Percentiles rank a stretch among this genome's conserved stretches.
phyloP scores from a whole-genome alignment of 2,329 filamentous ascomycete species.

The Colletotrichum brevisporum region DNA sequence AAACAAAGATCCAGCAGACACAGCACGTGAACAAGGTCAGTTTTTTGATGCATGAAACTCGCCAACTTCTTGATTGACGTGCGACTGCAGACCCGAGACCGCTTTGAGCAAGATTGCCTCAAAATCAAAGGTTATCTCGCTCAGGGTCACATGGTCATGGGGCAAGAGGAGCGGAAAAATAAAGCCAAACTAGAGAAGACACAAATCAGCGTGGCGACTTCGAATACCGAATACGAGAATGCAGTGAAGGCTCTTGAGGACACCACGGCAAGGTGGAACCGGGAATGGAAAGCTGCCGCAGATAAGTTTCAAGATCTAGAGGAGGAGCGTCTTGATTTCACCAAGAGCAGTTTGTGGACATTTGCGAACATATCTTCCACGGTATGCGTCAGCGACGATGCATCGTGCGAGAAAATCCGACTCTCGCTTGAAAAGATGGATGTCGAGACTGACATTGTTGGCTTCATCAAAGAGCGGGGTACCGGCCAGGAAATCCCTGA shows the following conservation, averaged over 20 bases:
- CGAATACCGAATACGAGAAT: constrained; percentile 93
- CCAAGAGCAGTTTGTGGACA: constrained; percentile 97
- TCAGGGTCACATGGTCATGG: constrained; percentile 99
- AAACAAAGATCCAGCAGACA: constrained; percentile 93
- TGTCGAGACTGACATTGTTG: constrained; percentile 92
- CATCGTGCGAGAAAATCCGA: constrained; percentile 95
- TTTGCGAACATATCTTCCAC: constrained; percentile 98
- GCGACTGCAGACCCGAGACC: constrained; percentile 79
- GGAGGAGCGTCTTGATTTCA: constrained; percentile 96
- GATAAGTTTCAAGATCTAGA: constrained; percentile 99
- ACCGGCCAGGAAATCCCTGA: constrained; percentile 98
- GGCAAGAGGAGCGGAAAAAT: constrained; percentile 98
- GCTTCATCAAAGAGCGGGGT: constrained; percentile 89
- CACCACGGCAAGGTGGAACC: constrained; percentile 95
- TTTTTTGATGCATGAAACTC: constrained; percentile 4
- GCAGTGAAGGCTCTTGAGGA: constrained; percentile 95
- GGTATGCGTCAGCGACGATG: constrained; percentile 97
- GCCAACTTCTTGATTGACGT: constrained; percentile 27
- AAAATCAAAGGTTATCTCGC: constrained; percentile 99
- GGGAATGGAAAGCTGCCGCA: constrained; percentile 97
- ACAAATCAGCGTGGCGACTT: constrained; percentile 91
- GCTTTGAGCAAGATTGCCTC: constrained; percentile 96
- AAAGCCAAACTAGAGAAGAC: constrained; percentile 99
- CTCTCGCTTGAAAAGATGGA: constrained; percentile 95
- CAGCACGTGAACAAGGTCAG: constrained; percentile 89